Evolutionary conservation across 2,329 filamentous ascomycete species (phyloP), one percentile per base, ranked within the genome.

Genomic region (Verticillium alfalfae): DNA sequence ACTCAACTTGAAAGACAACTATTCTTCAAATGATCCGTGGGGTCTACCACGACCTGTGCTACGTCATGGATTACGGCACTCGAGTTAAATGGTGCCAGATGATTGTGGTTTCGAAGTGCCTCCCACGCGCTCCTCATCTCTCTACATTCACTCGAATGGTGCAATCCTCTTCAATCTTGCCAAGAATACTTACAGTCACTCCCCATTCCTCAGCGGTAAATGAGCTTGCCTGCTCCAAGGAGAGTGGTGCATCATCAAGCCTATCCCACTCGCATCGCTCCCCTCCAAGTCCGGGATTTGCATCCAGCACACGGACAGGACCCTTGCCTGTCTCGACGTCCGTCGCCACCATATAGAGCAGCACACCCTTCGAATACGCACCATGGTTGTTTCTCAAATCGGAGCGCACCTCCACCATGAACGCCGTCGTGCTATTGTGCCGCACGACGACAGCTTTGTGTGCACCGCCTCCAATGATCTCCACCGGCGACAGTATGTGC

Each of bases 261-360:
- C 70, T 66, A 34, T 68, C 68, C 4, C 62, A 67, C 0, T 66
- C 68, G 34, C 73, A 76, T 2, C 69, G 67, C 5, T 67, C 66
- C 2, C 71, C 70, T n/a, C 26, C 1, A 8, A 12, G 13, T 1
- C 58, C 52, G 2, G 73, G 71, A 1, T 68, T 77, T 0, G 65
- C 63, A 59, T 76, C 72, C 1, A 75, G 45, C 16, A 77, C 73
- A 1, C 66, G 66, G 8, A 75, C 65, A 0, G 73, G 70, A 1
- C 73, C 74, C 16, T 69, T 61, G 6, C 73, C 72, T 2, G 72
- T 70, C 2, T 60, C 57, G 0, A 65, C 62, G 0, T 61, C 62
- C 0, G 72, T 75, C n/a, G 71, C 70, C 0, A 76, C 64, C 0
- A 69, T 74, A 60, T 77, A 76, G 6, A 77, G 62, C 18, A 76